These are phyloP conservation scores for Candida saitoana DNA, from an alignment of 805 yeast genomes.

Conservation along the genomic window DNA sequence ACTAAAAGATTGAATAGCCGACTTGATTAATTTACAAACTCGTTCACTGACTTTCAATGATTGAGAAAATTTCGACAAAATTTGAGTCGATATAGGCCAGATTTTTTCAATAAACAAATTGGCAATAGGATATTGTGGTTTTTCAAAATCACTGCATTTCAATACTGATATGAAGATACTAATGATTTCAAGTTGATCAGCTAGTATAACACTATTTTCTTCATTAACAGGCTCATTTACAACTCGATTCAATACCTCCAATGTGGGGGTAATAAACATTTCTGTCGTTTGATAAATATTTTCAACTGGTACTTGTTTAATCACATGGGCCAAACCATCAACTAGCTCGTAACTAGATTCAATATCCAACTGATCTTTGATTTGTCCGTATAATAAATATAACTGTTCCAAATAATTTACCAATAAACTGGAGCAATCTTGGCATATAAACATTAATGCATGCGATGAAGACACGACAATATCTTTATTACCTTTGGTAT, in stretches of 20 bases:
- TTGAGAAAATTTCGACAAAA: slow-evolving; percentile 54
- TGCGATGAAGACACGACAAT: slow-evolving; percentile 84
- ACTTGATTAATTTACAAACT: slow-evolving; percentile 61
- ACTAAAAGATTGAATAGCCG: slow-evolving; percentile 59
- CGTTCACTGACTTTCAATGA: slow-evolving; percentile 70
- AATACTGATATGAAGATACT: slow-evolving; percentile 57
- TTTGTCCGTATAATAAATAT: slow-evolving; percentile 61
- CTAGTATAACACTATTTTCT: slow-evolving; percentile 42
- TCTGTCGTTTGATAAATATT: slow-evolving; percentile 50
- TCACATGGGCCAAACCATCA: slow-evolving; percentile 85
- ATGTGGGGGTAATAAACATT: slow-evolving; percentile 65
- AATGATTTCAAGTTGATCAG: slow-evolving; percentile 71
- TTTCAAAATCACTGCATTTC: slow-evolving; percentile 40
- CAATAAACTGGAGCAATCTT: slow-evolving; percentile 74
- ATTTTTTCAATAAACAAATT: slow-evolving; percentile 47
- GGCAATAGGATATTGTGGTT: slow-evolving; percentile 47
- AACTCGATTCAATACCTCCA: slow-evolving; percentile 40
- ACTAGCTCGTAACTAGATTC: slow-evolving; percentile 74
- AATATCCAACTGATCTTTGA: slow-evolving; percentile 51
- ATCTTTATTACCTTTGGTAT: slow-evolving; percentile 26
- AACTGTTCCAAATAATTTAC: slow-evolving; percentile 70
- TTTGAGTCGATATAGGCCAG: slow-evolving; percentile 54
- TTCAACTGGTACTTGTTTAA: slow-evolving; percentile 55
- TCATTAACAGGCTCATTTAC: slow-evolving; percentile 18
- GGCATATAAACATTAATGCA: slow-evolving; percentile 90